Evolutionary conservation across 805 yeast genomes (phyloP), one percentile per base, ranked within the genome.

Genomic region (Sugiyamaella floridensis): DNA sequence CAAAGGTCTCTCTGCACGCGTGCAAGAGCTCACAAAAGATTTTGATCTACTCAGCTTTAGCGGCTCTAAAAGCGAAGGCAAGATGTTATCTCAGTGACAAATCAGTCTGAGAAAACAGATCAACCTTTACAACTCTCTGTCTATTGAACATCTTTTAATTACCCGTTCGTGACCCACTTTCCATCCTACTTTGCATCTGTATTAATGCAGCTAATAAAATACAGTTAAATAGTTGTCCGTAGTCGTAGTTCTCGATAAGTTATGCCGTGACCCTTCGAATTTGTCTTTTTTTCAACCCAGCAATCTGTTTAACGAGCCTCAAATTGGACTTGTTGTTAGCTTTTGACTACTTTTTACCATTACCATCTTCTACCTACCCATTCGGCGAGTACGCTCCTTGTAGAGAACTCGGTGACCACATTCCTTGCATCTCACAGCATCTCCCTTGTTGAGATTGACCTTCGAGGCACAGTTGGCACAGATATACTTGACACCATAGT

Each of bases 351-450:
- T n/a, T 14, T 4, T 43, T 18, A 47, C 15, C 40, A 14, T 12
- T 5, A 40, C 18, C 18, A 29, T 16, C 75, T 68, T 32, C 73
- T 74, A 77, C 70, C 75, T 78, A 53, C 80, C 95, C 95, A 92
- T 88, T 76, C 98, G 82, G 77, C 90, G 87, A 48, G 98, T 92
- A 76, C 99, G 85, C 57, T 97, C 96, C 76, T 93, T 93, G 76
- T 92, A 88, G 58, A 93, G 76, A 55, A 93, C 97, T 74, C 99
- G 85, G 75, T 93, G 98, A 58, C 99, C 99, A 73, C 99, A 93
- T 62, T 90, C 96, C 73, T 89, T 90, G 75, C 99, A 93, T 75
- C 98, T 86, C 59, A 93, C 96, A 29, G 98, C 96, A 70, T 93
- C 99, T 61, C 86, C 88, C 73, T 92, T 89, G 50, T 89, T 83